phyloP scores from a whole-genome alignment of 176 grass and related monocot species.

The Alloteropsis semialata region DNA sequence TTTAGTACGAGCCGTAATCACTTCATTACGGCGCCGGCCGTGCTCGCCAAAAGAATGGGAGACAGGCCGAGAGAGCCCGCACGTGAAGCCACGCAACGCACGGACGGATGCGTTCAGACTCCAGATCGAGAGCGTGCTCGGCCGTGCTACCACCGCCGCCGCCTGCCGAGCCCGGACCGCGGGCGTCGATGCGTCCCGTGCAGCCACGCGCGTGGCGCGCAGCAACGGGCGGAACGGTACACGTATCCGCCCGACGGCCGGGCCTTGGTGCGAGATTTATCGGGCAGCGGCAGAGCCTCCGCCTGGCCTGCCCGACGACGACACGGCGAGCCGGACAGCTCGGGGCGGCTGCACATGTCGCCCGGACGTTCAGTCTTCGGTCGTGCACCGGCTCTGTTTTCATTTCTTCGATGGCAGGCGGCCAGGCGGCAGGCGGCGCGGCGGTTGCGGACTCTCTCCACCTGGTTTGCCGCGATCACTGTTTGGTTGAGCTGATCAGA shows the following conservation, averaged over 20 bases:
- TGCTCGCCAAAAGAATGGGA: background rate
- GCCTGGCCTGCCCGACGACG: background rate
- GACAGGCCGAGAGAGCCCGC: no score
- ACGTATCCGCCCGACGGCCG: background rate
- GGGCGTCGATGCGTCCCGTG: no score
- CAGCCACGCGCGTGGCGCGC: slow-evolving; percentile 24
- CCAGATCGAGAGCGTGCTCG: background rate
- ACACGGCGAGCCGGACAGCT: background rate
- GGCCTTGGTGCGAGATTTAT: background rate
- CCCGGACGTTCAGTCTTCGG: background rate
- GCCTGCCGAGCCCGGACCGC: no score
- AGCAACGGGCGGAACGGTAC: background rate
- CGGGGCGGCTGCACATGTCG: slow-evolving; percentile 5
- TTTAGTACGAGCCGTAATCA: background rate
- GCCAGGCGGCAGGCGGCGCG: background rate
- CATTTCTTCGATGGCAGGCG: background rate
- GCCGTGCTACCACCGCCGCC: background rate
- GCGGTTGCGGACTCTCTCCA: background rate
- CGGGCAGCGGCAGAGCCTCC: background rate
- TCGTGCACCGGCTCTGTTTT: background rate
- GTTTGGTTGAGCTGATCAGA: background rate
- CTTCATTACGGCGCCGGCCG: background rate
- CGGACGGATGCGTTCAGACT: background rate
- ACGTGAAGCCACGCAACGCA: background rate
- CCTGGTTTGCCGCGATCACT: background rate